Evolutionary conservation across 2,329 filamentous ascomycete genomes (phyloP).

Genomic region (Botryotinia narcissicola): DNA sequence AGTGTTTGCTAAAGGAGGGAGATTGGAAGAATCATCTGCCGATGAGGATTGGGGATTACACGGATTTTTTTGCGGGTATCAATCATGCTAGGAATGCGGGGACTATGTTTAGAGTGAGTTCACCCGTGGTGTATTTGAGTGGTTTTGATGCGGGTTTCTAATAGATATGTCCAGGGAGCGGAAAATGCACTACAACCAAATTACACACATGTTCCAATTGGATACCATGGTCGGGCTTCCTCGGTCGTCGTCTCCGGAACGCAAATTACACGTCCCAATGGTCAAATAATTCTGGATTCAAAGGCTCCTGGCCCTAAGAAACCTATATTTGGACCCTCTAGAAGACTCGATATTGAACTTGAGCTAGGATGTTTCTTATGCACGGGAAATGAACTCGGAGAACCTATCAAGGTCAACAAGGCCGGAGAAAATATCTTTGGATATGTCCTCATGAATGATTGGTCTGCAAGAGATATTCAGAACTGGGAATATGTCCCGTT

Average conservation of each 20-base stretch:
- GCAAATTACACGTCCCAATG: conserved; percentile 67
- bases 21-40: conserved; percentile 67
- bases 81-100: conserved; percentile 68
- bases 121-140: neutral
- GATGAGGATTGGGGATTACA: conserved; percentile 78
- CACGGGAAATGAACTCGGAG: conserved; percentile 61
- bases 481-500: conserved; percentile 81
- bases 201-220: conserved; percentile 77
- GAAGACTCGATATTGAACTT: conserved; percentile 74
- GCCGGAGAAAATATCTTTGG: conserved; percentile 75
- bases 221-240: conserved; percentile 76
- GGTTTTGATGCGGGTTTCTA: neutral
- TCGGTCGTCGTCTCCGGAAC: conserved; percentile 74
- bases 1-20: conserved; percentile 57
- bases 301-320: conserved; percentile 57
- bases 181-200: conserved; percentile 75
- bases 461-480: conserved; percentile 81
- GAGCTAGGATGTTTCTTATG: conserved; percentile 76
- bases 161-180: conserved; percentile 63
- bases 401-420: conserved; percentile 57
- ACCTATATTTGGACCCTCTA: conserved; percentile 62
- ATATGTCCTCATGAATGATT: conserved; percentile 81
- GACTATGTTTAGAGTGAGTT: conserved; percentile 21
- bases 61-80: conserved; percentile 79
- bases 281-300: conserved; percentile 69